Evolutionary conservation across 2,329 filamentous ascomycete species (phyloP).

Genomic region (Botryosphaeria dothidea): DNA sequence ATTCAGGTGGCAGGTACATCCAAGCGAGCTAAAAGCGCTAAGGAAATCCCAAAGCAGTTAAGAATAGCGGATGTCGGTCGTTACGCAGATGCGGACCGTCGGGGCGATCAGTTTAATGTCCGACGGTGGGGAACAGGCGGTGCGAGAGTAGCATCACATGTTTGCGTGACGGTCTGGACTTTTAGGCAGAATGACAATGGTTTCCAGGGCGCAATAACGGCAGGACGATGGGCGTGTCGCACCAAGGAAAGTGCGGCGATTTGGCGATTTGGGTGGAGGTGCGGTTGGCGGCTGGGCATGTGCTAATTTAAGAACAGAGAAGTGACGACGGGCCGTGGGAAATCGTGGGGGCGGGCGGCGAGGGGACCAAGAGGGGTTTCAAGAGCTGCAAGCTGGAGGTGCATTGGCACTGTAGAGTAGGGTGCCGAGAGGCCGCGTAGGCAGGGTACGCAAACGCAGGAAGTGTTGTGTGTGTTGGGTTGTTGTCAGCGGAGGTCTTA

Average conservation of each 20-base stretch:
- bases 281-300: background rate
- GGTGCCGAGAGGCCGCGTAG: background rate
- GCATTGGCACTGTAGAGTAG: background rate
- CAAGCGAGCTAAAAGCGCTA: no score
- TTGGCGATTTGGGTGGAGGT: background rate
- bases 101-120: no score
- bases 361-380: background rate
- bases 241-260: background rate
- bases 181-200: no score
- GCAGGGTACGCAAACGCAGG: background rate
- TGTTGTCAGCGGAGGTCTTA: background rate
- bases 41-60: no score
- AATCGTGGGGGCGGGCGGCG: conserved; percentile 1
- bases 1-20: no score
- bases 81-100: no score
- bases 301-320: background rate
- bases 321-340: background rate
- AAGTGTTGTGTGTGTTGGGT: background rate
- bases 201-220: no score
- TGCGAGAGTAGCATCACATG: no score
- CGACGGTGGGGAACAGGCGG: no score
- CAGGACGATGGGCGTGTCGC: no score
- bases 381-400: background rate
- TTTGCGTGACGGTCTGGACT: no score
- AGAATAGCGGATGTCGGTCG: no score